Evolutionary conservation across 192 early-diverging fungal genomes (phyloP).

Genomic region (Oehlia diaphana): DNA sequence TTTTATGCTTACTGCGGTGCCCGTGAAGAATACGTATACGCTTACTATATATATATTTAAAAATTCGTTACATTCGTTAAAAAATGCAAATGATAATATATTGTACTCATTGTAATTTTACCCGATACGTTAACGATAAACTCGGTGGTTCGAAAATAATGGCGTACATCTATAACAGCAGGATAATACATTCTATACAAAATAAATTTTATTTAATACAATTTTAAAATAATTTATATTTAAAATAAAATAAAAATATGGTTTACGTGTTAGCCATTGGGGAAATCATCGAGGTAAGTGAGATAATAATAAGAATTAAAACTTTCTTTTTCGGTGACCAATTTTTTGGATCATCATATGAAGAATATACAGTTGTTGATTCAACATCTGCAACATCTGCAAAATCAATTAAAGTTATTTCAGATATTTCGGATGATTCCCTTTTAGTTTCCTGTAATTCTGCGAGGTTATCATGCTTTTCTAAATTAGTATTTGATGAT

Average conservation of each 20-base stretch:
- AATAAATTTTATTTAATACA: background rate
- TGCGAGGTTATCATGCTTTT: too few relatives aligned
- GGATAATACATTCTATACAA: conserved; percentile 13
- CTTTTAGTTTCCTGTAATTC: too few relatives aligned
- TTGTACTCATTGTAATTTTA: background rate
- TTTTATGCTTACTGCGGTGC: background rate
- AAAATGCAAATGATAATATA: background rate
- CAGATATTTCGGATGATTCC: too few relatives aligned
- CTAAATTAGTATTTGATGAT: too few relatives aligned
- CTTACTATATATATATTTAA: conserved; percentile 5
- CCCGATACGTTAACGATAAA: background rate
- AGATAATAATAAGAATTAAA: background rate
- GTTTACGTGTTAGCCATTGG: conserved; percentile 17
- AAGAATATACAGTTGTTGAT: background rate
- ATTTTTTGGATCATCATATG: conserved; percentile 25
- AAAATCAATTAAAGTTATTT: too few relatives aligned
- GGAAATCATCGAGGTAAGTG: background rate
- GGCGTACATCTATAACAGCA: background rate
- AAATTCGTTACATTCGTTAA: background rate
- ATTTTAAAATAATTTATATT: background rate
- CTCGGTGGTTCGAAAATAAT: conserved; percentile 6
- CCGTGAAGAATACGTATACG: conserved; percentile 4
- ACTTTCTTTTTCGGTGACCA: conserved; percentile 3
- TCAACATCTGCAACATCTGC: too few relatives aligned
- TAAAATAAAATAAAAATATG: background rate